Base-by-base conservation (phyloP, 2,329 filamentous ascomycete genomes). In the Hypoxylon sp. region DNA sequence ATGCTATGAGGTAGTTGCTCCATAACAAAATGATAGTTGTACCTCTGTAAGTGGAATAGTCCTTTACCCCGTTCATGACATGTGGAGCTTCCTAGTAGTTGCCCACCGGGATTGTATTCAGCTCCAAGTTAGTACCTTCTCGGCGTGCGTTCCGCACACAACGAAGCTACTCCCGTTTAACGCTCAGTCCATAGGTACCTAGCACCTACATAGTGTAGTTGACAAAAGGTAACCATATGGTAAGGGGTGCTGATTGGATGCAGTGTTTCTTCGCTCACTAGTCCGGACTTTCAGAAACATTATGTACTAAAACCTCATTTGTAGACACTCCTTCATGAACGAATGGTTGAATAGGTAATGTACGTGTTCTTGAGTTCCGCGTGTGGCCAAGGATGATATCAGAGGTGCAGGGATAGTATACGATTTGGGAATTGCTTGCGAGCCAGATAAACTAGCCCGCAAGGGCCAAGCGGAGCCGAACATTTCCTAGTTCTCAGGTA, bases 401-500 rank as follows among this genome's bases (percentile, higher is more conserved):
- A 65, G 56, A 67, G 37, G 6, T 44, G 42, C n/a, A 66, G 37
- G 63, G 52, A 17, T n/a, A 15, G n/a, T 56, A 19, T 39, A 71
- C 64, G 29, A 47, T 65, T 73, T 59, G 7, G 72, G 71, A 58
- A 67, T 67, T 68, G 31, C 65, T 72, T 73, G 70, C 70, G 70
- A 71, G 21, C 29, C 46, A 65, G 42, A 58, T 35, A 17, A 48
- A 52, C 47, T 58, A 44, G 8, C 39, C 32, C 39, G 11, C 58
- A 71, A 72, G 67, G 62, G 54, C 67, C 31, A 24, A 44, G 19
- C 59, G 67, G 63, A 58, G 50, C 46, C 56, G 11, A 54, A 65
- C 59, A 17, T 67, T 70, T 67, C 57, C 21, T 51, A 37, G 37
- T 56, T 37, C 55, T 37, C 17, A 44, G 29, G 46, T 51, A 50